Evolutionary conservation across 2,329 filamentous ascomycete genomes (phyloP).

Genomic region (Trichoderma sp.): DNA sequence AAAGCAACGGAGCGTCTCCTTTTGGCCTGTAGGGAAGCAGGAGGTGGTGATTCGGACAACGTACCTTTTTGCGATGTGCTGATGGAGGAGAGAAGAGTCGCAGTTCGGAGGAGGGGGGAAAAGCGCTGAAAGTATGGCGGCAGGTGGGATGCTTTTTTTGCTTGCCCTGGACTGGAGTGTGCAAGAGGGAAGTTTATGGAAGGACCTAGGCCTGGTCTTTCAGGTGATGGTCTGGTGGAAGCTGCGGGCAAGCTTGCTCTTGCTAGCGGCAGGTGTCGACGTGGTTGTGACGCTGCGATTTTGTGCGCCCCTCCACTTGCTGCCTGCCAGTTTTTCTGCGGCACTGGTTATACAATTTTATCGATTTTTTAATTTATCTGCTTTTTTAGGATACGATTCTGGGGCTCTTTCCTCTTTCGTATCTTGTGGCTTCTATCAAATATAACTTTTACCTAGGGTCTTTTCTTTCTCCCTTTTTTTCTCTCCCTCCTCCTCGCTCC

Average conservation of each 20-base stretch:
- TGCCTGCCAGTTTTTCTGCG: not conserved
- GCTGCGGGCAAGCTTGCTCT: slow-evolving; percentile 9
- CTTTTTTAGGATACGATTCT: not conserved
- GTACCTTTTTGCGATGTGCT: not conserved
- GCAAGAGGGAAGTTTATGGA: slow-evolving; percentile 13
- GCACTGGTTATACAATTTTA: not conserved
- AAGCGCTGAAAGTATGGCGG: not conserved
- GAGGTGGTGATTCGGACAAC: not conserved
- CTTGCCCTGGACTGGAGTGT: not conserved
- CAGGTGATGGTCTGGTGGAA: slow-evolving; percentile 14
- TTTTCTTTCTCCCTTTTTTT: not conserved
- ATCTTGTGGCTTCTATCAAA: not conserved
- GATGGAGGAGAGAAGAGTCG: slow-evolving; percentile 2
- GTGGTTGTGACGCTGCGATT: slow-evolving; percentile 18
- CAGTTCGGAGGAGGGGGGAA: slow-evolving; percentile 1
- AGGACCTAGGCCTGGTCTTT: slow-evolving; percentile 4
- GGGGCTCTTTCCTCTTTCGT: not conserved
- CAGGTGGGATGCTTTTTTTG: slow-evolving; percentile 14
- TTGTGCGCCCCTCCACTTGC: slow-evolving; percentile 13
- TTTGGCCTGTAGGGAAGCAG: not conserved
- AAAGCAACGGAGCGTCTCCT: slow-evolving; percentile 10
- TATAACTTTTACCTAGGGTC: not conserved
- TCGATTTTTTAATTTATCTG: not conserved
- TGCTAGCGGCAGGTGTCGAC: slow-evolving; percentile 19
- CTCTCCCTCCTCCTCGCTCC: not conserved